Evolutionary conservation across 139 green algal species (phyloP), one percentile per base, ranked within the genome.

Genomic region (Haematococcus sp.): DNA sequence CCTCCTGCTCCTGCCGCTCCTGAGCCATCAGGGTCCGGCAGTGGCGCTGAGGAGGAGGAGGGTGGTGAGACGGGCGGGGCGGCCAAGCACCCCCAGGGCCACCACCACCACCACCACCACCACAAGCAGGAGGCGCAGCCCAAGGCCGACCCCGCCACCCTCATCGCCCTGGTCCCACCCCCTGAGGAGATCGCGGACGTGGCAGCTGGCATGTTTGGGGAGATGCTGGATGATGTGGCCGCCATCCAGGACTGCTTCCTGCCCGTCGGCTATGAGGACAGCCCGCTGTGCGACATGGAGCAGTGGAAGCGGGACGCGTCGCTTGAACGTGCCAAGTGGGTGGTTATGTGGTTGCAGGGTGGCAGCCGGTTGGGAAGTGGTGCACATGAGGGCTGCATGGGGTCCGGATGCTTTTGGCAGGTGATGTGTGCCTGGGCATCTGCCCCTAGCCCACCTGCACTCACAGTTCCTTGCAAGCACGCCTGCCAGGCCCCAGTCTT

Each of bases 161-260:
- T 49, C 40, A 49, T 49, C 40, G 40, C 40, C 7, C 40, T 70
- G n/a, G 63, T 70, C 23, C 63, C 63, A 3, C 23, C 35, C 16
- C 27, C 63, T 3, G 54, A 67, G 25, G 69, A 66, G 20, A 67
- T 75, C 20, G 55, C 34, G n/a, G 78, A 87, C 13, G 77, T 84
- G 58, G 74, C 59, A 3, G 60, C 28, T 27, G 63, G 68, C 25
- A 40, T 76, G 22, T 78, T 80, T 17, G 73, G 60, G 30, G 82
- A 87, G 27, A 86, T 86, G 81, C 59, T 83, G 17, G 20, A 59
- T 11, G 58, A 81, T 35, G 19, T 82, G 32, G 59, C 71, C 13
- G 58, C 77, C 65, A 54, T 84, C 67, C 43, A 69, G 63, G 34
- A 69, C 22, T 51, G 34, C 33, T 69, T 69, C 58, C 28, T 30